phyloP scores from a whole-genome alignment of 495 filamentous ascomycete species.

The Aspergillus asperescens region DNA sequence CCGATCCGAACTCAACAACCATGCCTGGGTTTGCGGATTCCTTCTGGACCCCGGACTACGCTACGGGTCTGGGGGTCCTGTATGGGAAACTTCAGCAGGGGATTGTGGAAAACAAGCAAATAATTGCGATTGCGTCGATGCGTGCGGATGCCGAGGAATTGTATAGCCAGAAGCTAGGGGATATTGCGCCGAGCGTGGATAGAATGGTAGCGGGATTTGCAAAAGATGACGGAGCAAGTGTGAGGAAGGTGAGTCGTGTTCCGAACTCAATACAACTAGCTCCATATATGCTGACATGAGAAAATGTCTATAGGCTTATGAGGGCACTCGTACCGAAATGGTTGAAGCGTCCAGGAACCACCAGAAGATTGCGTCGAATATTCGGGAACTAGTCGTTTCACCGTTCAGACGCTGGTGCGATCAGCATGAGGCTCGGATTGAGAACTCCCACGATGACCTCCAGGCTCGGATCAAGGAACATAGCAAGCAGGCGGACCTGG shows the following conservation, averaged over 20 bases:
- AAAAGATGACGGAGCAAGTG: slow-evolving; percentile 93
- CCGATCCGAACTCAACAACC: slow-evolving; percentile 10
- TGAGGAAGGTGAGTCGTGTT: slow-evolving; percentile 67
- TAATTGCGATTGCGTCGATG: slow-evolving; percentile 85
- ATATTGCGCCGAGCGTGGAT: slow-evolving; percentile 79
- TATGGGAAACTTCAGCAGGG: slow-evolving; percentile 98
- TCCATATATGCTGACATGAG: neutral
- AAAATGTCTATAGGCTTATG: slow-evolving; percentile 66
- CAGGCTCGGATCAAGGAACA: slow-evolving; percentile 84
- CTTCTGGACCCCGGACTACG: slow-evolving; percentile 94
- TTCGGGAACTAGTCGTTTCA: slow-evolving; percentile 88
- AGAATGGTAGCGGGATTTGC: slow-evolving; percentile 72
- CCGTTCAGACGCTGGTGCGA: slow-evolving; percentile 96
- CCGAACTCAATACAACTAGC: neutral
- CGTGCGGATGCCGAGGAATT: slow-evolving; percentile 92
- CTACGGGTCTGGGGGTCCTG: slow-evolving; percentile 87
- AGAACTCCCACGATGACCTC: slow-evolving; percentile 90
- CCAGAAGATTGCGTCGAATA: slow-evolving; percentile 90
- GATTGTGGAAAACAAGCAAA: slow-evolving; percentile 88
- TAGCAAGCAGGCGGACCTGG: slow-evolving; percentile 82
- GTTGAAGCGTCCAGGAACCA: slow-evolving; percentile 84
- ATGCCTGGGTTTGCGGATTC: slow-evolving; percentile 91
- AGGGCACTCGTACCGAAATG: slow-evolving; percentile 93
- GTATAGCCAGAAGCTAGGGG: slow-evolving; percentile 74
- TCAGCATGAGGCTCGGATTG: slow-evolving; percentile 81